Evolutionary conservation across 164 flowering plant species (phyloP), one percentile per base, ranked within the genome.

Genomic region (Stephania japonica): DNA sequence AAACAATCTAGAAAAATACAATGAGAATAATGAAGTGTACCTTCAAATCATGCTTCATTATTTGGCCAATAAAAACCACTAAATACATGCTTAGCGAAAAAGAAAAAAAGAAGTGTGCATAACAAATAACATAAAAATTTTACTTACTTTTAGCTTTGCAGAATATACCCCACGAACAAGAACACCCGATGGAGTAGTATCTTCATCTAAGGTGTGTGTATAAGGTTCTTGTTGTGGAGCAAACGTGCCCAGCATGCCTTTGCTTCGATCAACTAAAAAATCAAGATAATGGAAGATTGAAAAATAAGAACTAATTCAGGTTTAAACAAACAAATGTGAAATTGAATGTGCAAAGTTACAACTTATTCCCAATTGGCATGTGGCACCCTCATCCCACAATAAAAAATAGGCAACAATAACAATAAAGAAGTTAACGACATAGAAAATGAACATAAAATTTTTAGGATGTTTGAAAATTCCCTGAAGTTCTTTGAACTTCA

Each of bases 241-340:
- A 80, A 87, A 91, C n/a, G 97, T 87, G 42, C 94, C 97, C 83
- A 91, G 42, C 97, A 91, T 91, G 78, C 89, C 94, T 79, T 79
- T 86, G 81, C 84, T 84, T 80, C 81, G 88, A 81, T 90, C 92
- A 77, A 91, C 97, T 90, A 81, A 56, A 21, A 9, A 78, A 76
- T 32, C 76, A 75, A 70, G 42, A 69, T 9, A 24, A 70, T 13
- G 25, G 69, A 41, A 63, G 16, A 41, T 12, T 38, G 65, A 70
- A 27, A 44, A 47, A 44, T 24, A 19, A 56, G 6, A 3, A 2
- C 7, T 1, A 49, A 41, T 9, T 14, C 7, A 38, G 49, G 42
- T 53, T 14, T 14, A 1, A 64, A 26, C 18, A 64, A 2, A 32
- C 7, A 26, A 66, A 10, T 2, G 5, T 12, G 3, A 66, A 38